Conservation (phyloP, 768 basidiomycete genomes). For the Auriscalpium orientale region DNA sequence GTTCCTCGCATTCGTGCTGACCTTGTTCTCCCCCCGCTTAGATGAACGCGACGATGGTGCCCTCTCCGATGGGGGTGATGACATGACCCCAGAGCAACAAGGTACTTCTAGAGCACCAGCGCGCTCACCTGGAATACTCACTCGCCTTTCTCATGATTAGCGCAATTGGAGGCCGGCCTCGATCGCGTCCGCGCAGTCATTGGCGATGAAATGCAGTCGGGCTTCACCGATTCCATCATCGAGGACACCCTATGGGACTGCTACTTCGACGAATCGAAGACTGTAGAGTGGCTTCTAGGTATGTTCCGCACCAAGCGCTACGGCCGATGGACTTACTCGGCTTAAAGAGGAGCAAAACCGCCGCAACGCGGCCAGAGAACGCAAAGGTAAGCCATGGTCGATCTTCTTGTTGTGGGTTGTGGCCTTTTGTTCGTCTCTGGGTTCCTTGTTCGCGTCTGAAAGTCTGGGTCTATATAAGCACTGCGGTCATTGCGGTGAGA, state of each 20-base stretch:
- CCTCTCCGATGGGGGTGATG: conserved; percentile 69
- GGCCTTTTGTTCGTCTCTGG: conserved; percentile 15
- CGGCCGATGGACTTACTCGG: neutral
- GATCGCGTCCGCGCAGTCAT: conserved; percentile 61
- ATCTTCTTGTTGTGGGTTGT: conserved; percentile 24
- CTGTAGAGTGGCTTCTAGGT: conserved; percentile 72
- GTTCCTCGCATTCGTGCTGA: neutral
- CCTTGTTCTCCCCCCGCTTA: conserved; percentile 21
- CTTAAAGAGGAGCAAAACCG: conserved; percentile 61
- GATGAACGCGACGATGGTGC: conserved; percentile 84
- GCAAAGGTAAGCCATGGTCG: conserved; percentile 69
- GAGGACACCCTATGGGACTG: conserved; percentile 79
- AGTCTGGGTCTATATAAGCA: conserved; percentile 8
- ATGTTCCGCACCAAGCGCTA: conserved; percentile 20
- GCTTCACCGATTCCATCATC: conserved; percentile 68
- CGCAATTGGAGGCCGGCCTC: conserved; percentile 62
- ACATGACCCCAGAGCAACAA: conserved; percentile 77
- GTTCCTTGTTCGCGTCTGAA: conserved; percentile 20
- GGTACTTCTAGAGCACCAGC: conserved; percentile 41
- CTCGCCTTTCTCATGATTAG: conserved; percentile 26
- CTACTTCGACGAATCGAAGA: conserved; percentile 78
- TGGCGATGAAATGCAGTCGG: conserved; percentile 56
- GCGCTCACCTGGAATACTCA: neutral
- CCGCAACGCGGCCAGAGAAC: conserved; percentile 55
- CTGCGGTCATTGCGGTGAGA: conserved; percentile 7